Evolutionary conservation across 441 rosid genomes (phyloP), one percentile per base, ranked within the genome.

Genomic region (Cnidoscolus chayamansa): DNA sequence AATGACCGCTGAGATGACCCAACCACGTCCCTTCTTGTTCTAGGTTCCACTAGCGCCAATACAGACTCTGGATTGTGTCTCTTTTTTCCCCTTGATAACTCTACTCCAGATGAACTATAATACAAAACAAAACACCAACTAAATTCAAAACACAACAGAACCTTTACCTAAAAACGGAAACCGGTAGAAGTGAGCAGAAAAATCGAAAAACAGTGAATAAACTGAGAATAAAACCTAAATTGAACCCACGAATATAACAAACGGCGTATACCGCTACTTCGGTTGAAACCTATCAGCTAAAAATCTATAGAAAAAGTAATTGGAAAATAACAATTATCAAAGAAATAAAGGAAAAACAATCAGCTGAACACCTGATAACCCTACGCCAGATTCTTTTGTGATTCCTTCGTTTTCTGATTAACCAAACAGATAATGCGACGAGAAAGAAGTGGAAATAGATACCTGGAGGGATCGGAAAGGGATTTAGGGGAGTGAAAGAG

Each of bases 11-110:
- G 84, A 25, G 75, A 73, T 37, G 83, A 78, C 17, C 80, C 81
- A 43, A 65, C 43, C 45, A 64, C 54, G 57, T 82, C 65, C 32
- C 59, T 65, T 63, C 63, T 75, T 11, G 64, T 76, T 65, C 55
- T 84, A 2, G 93, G 87, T 56, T 89, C 90, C 64, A 85, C 88
- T 49, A 81, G 63, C 7, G 90, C 81, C 70, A 87, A 83, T 13
- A 85, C 83, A 47, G 88, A 84, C 37, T 85, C 87, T 1, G 82
- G 81, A 82, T 76, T 72, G 31, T 75, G 81, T 67, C 96, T 84
- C 81, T 90, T 92, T 64, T 59, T 84, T 56, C 90, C 94, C 63
- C 85, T 86, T 12, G 78, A 81, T 50, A 48, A 71, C 69, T 80
- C 82, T 65, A 15, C 74, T 50, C 77, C 72, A 69, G 81, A 40